Base-by-base conservation (phyloP, 192 early-diverging fungal species). In the Coemansia sp. region DNA sequence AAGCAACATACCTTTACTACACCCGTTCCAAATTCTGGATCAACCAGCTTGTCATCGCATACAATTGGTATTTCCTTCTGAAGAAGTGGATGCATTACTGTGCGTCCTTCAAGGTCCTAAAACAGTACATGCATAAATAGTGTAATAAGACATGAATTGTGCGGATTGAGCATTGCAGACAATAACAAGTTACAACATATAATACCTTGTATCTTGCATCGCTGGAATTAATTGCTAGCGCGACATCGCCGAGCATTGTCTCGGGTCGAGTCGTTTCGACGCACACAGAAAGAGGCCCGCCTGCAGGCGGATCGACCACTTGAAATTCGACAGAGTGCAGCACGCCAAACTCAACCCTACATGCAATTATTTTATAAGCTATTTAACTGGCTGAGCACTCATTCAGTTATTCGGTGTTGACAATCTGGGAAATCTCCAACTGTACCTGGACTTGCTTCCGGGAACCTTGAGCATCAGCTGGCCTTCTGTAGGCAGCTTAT, bases 241-340 rank as follows among this genome's bases (percentile, higher is more conserved):
- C 96, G 49, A 88, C 91, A 73, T 98, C 96, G 57, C 95, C 96
- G n/a, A 97, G 84, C 90, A 98, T 95, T 3, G 96, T 98, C 68
- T 98, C 96, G 32, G 97, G 86, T 57, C 96, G 94, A 6, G 96
- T 98, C n/a, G 96, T 98, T 16, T 94, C 91, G 6, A 98, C 94
- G 41, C 90, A 84, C 32, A 98, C 82, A 37, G 89, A 78, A 56
- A 83, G 79, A 24, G 88, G 84, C 48, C 66, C 76, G 22, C 22
- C 39, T 14, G 67, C 59, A 24, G 74, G 68, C 10, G 87, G 85
- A 53, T 91, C 78, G 26, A 91, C 92, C 26, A 98, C 65, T 23
- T 85, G 88, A 83, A 97, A 98, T 14, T 92, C 87, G 72, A 98
- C 88, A 19, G 87, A 83, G 61, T 96, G 92, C 54, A 98, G 72